Evolutionary conservation across 2,329 filamentous ascomycete genomes (phyloP), one percentile per base, ranked within the genome.

Genomic region (Aspergillus sojae): DNA sequence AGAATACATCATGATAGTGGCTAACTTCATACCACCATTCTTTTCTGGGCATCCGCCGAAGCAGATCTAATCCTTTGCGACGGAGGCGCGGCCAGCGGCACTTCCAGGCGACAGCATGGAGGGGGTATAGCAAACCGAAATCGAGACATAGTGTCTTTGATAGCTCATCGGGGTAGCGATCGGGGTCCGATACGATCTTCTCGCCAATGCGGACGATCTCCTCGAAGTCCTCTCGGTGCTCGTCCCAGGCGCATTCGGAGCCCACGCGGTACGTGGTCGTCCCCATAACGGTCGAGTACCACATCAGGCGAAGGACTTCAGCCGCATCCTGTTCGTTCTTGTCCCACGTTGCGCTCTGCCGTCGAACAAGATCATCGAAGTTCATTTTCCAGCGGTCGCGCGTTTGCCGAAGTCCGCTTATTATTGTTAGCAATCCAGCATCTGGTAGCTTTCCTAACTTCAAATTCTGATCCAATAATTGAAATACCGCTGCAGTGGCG

Each of bases 51-150:
- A 62, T 59, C 2, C 62, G 62, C 6, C 12, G 57, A n/a, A 69
- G 57, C n/a, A 71, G 36, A n/a, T 68, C 64, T 10, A 70, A 56
- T 5, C 61, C 65, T 10, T 54, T 61, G 16, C 69, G 68, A 21
- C 67, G 67, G 23, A 70, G 41, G 41, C 58, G 43, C 21, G 68
- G 67, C 62, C 66, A 68, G n/a, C 69, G 69, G 39, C 68, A 70
- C 28, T 66, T 70, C 68, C 69, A 71, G 3, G 67, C 67, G n/a
- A 67, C 62, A 3, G 62, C 61, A 26, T 68, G 68, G 34, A 70
- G 57, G 5, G 66, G 65, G 50, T 66, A 71, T 28, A 70, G 63
- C 26, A 70, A 19, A 2, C 62, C 66, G 7, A 57, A 60, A 28
- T 71, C 68, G 26, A 70, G 34, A 53, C 43, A 65, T 3, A 70